phyloP scores from a whole-genome alignment of 2,329 filamentous ascomycete genomes.

The Chaetomium strumarium region DNA sequence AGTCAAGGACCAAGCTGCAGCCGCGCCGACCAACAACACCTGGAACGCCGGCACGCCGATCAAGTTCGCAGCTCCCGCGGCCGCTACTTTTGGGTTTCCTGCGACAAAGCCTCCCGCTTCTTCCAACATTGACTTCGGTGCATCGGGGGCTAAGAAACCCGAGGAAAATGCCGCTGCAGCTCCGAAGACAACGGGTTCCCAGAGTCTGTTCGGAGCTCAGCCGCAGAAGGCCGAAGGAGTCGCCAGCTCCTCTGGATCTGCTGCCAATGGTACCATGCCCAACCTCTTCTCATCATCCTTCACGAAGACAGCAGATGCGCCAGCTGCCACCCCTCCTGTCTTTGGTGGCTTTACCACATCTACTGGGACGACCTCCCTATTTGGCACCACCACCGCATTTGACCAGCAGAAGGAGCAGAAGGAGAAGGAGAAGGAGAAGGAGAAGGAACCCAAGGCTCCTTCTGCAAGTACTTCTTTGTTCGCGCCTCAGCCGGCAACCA shows the following conservation, averaged over 20 bases:
- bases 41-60: slow-evolving; percentile 48
- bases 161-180: slow-evolving; percentile 13
- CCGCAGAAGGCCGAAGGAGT: slow-evolving; percentile 17
- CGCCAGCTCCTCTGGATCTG: slow-evolving; percentile 1
- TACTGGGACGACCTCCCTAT: slow-evolving; percentile 15
- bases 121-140: slow-evolving; percentile 21
- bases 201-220: slow-evolving; percentile 21
- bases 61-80: slow-evolving; percentile 42
- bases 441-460: slow-evolving; percentile 10
- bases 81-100: slow-evolving; percentile 29
- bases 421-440: slow-evolving; percentile 12
- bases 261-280: slow-evolving; percentile 15
- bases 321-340: slow-evolving; percentile 9
- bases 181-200: slow-evolving; percentile 5
- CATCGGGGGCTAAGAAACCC: slow-evolving; percentile 16
- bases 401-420: slow-evolving; percentile 20
- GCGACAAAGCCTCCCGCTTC: slow-evolving; percentile 31
- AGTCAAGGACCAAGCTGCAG: slow-evolving; percentile 32
- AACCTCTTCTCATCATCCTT: slow-evolving; percentile 11
- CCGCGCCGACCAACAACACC: slow-evolving; percentile 37
- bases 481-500: slow-evolving; percentile 16
- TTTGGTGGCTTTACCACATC: slow-evolving; percentile 15
- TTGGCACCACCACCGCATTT: slow-evolving; percentile 15
- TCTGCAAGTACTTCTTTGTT: slow-evolving; percentile 22
- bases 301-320: slow-evolving; percentile 13